Percentiles rank a stretch among this genome's conserved stretches.
Evolutionary conservation across 305 asterid genomes (phyloP).

Genomic region (Fraxinus sp.): DNA sequence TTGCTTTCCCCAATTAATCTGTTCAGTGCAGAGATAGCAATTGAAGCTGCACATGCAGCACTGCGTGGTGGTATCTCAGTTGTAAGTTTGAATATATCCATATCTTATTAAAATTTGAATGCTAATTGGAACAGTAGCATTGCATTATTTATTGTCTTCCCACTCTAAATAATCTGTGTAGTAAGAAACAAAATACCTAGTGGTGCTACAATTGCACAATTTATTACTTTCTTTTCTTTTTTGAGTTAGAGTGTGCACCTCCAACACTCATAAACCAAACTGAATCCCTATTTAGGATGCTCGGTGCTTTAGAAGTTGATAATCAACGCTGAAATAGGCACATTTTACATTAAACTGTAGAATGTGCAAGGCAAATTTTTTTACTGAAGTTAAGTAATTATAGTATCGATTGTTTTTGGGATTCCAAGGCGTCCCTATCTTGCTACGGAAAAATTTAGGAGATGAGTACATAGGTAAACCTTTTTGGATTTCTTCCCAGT

Average conservation of each 20-base stretch:
- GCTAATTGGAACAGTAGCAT: background rate
- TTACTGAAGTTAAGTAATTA: background rate
- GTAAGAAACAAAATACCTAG: background rate
- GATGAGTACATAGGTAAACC: background rate
- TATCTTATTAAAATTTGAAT: background rate
- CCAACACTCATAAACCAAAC: background rate
- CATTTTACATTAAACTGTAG: background rate
- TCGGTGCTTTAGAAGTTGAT: background rate
- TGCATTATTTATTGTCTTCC: background rate
- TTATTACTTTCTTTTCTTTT: background rate
- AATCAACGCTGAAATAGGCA: background rate
- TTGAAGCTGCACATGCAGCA: constrained; percentile 83
- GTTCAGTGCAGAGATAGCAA: constrained; percentile 72
- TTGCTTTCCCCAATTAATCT: constrained; percentile 23
- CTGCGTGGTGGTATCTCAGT: constrained; percentile 66
- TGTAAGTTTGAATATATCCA: constrained; percentile 41
- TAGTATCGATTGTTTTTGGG: background rate
- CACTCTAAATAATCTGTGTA: background rate
- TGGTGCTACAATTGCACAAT: background rate
- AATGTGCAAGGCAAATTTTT: background rate
- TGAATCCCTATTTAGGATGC: background rate
- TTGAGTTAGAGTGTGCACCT: background rate
- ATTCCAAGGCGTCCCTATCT: background rate
- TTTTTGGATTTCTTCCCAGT: background rate
- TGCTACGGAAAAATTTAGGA: background rate